phyloP scores from a whole-genome alignment of 371 early-diverging fungal genomes.

The Mortierella sp. region DNA sequence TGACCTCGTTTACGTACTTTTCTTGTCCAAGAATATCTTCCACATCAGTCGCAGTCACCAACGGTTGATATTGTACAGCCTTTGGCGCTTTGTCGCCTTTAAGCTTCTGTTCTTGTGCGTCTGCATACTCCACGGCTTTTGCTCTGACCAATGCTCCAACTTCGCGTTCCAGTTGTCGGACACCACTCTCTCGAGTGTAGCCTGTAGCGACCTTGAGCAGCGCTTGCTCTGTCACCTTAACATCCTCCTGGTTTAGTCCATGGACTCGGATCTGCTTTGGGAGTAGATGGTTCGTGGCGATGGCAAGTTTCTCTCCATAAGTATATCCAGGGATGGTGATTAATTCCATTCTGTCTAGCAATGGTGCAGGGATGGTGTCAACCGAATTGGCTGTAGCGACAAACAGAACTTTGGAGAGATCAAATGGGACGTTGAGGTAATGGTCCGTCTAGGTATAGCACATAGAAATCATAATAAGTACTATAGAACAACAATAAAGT shows the following conservation, averaged over 20 bases:
- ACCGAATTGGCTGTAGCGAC: constrained; percentile 90
- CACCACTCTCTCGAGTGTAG: constrained; percentile 92
- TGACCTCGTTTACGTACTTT: constrained; percentile 72
- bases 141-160: constrained; percentile 82
- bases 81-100: background rate
- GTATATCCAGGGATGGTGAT: constrained; percentile 89
- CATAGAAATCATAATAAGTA: background rate
- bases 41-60: constrained; percentile 60
- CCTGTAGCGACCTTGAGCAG: constrained; percentile 74
- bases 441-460: constrained; percentile 71
- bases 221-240: constrained; percentile 68
- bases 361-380: constrained; percentile 83
- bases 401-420: constrained; percentile 87
- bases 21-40: constrained; percentile 77
- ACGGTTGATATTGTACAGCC: constrained; percentile 43
- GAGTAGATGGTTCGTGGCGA: constrained; percentile 52
- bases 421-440: constrained; percentile 87
- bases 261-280: constrained; percentile 81
- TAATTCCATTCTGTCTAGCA: constrained; percentile 91
- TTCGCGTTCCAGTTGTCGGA: constrained; percentile 82
- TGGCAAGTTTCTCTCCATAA: constrained; percentile 78
- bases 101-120: constrained; percentile 51
- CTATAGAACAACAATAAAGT: background rate
- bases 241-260: constrained; percentile 66
- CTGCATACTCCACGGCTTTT: constrained; percentile 78